phyloP scores from a whole-genome alignment of 2,329 filamentous ascomycete species.

The Pestalotiopsis sp. region DNA sequence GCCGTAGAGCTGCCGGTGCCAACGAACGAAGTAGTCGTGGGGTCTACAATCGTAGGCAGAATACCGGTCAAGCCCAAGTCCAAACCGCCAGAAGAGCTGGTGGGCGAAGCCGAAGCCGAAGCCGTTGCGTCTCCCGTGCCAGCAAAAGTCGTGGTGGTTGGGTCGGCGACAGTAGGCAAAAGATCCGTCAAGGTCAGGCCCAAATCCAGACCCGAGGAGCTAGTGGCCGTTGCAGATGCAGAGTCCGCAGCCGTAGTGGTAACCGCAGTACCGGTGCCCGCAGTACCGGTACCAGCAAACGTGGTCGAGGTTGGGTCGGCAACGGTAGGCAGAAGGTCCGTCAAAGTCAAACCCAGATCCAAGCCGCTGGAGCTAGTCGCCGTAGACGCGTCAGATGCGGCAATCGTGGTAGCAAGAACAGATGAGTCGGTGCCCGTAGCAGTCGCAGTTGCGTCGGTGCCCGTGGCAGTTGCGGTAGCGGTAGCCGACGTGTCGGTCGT shows the following conservation, averaged over 20 bases:
- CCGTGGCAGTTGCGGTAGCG: neutral
- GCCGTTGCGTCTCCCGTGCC: constrained; percentile 2
- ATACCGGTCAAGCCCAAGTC: neutral
- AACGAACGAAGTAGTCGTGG: constrained; percentile 1
- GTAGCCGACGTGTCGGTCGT: constrained; percentile 4
- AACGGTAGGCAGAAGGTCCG: neutral
- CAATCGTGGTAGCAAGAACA: neutral
- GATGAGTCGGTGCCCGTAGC: neutral
- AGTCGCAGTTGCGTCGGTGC: neutral
- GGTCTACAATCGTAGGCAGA: neutral
- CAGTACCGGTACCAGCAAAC: neutral
- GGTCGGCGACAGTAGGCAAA: constrained; percentile 1
- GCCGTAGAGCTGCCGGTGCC: neutral
- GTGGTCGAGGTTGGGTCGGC: neutral
- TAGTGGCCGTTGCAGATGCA: neutral
- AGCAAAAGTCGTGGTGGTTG: constrained; percentile 1
- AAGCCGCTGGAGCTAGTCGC: neutral
- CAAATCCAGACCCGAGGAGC: neutral
- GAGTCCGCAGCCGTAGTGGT: neutral
- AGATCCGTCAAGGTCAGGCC: neutral
- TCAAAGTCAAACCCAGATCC: neutral
- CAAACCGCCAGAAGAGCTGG: neutral
- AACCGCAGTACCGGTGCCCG: neutral
- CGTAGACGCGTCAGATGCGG: neutral
- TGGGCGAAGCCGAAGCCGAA: neutral